These are phyloP conservation scores for Silene uniflora DNA, from an alignment of 148 eudicot species.

Conservation along the genomic window DNA sequence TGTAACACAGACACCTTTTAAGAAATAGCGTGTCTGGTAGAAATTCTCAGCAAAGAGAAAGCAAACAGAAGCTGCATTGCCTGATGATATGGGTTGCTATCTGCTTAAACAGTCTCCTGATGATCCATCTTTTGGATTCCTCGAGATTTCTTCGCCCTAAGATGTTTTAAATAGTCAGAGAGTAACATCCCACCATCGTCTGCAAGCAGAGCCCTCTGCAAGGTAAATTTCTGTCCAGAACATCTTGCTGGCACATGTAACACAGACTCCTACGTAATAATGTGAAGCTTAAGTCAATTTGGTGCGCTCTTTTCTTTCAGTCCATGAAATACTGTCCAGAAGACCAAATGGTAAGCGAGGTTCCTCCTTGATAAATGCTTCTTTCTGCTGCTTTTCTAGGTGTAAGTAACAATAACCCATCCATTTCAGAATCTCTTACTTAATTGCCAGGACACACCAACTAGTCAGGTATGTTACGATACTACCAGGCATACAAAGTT, in stretches of 20 bases:
- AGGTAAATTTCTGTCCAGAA: neutral
- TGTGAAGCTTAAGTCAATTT: neutral
- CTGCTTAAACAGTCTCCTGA: slow-evolving; percentile 68
- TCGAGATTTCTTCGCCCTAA: no score
- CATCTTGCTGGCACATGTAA: neutral
- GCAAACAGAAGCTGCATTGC: slow-evolving; percentile 63
- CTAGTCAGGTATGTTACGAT: neutral
- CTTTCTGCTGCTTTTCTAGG: slow-evolving; percentile 76
- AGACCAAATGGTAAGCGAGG: slow-evolving; percentile 30
- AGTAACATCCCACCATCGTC: slow-evolving; percentile 79
- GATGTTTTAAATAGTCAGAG: slow-evolving; percentile 81
- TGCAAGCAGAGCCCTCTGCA: no score
- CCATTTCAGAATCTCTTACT: slow-evolving; percentile 37
- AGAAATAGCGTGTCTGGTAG: neutral
- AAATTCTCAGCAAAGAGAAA: slow-evolving; percentile 16
- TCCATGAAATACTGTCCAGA: neutral
- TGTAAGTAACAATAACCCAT: slow-evolving; percentile 75
- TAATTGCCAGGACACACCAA: slow-evolving; percentile 41
- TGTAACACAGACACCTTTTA: neutral
- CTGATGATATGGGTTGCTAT: slow-evolving; percentile 72
- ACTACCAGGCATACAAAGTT: neutral
- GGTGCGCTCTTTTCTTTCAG: neutral
- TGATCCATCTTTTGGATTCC: slow-evolving; percentile 59
- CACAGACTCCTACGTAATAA: neutral
- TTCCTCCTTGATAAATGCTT: slow-evolving; percentile 68